These are phyloP conservation scores for Epichloe sp. DNA, from an alignment of 2,329 filamentous ascomycete genomes.

Conservation along the genomic window DNA sequence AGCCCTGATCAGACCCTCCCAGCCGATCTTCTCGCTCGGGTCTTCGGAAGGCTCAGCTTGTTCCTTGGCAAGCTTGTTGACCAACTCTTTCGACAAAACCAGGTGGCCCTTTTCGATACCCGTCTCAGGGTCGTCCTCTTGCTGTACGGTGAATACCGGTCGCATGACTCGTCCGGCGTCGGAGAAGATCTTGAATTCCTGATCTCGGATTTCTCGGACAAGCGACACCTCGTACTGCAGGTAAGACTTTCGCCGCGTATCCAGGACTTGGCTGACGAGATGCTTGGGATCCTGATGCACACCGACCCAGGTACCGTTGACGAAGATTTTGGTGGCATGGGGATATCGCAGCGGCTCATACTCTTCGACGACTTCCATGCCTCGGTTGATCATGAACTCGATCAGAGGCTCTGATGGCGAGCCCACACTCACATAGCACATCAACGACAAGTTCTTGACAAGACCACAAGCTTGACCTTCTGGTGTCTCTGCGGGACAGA, in stretches of 20 bases:
- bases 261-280: slow-evolving; percentile 65
- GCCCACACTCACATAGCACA: slow-evolving; percentile 97
- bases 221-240: slow-evolving; percentile 89
- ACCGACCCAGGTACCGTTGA: slow-evolving; percentile 97
- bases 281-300: slow-evolving; percentile 81
- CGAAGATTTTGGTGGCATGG: slow-evolving; percentile 92
- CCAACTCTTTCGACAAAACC: slow-evolving; percentile 70
- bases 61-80: slow-evolving; percentile 60
- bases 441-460: slow-evolving; percentile 93
- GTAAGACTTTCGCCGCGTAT: slow-evolving; percentile 65
- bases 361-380: slow-evolving; percentile 94
- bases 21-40: slow-evolving; percentile 57
- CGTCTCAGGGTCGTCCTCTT: slow-evolving; percentile 60
- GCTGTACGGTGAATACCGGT: slow-evolving; percentile 86
- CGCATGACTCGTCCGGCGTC: slow-evolving; percentile 92
- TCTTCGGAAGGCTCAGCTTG: slow-evolving; percentile 54
- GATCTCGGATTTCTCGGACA: slow-evolving; percentile 89
- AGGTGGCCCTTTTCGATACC: slow-evolving; percentile 51
- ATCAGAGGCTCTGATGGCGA: slow-evolving; percentile 82
- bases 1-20: slow-evolving; percentile 70
- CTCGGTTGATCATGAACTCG: slow-evolving; percentile 88
- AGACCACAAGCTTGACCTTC: slow-evolving; percentile 97
- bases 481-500: slow-evolving; percentile 93
- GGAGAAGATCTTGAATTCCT: slow-evolving; percentile 97
- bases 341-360: slow-evolving; percentile 78